These are phyloP conservation scores for Strobilomyces dryophilus DNA, from an alignment of 768 basidiomycete species.

Conservation along the genomic window DNA sequence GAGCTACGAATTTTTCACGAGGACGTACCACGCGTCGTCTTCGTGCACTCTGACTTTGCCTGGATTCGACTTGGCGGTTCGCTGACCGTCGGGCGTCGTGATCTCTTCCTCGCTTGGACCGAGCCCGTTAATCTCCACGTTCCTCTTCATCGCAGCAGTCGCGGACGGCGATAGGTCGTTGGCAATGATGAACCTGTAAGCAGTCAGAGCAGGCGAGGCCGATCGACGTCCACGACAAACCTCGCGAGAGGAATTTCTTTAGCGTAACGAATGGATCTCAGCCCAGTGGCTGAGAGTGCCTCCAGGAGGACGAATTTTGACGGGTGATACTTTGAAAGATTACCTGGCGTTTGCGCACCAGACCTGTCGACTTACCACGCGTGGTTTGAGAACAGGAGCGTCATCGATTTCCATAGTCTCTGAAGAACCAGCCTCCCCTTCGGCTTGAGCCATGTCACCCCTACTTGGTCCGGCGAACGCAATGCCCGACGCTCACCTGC, in stretches of 20 bases:
- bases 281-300: slow-evolving; percentile 92
- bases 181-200: slow-evolving; percentile 87
- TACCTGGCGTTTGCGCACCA: background rate
- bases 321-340: slow-evolving; percentile 42
- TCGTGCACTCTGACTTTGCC: slow-evolving; percentile 80
- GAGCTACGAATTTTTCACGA: background rate
- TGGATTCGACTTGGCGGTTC: slow-evolving; percentile 14
- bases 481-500: slow-evolving; percentile 35
- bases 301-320: slow-evolving; percentile 81
- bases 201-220: slow-evolving; percentile 6
- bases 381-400: slow-evolving; percentile 10
- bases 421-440: background rate
- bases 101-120: slow-evolving; percentile 31
- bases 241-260: slow-evolving; percentile 91
- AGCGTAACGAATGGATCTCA: slow-evolving; percentile 94
- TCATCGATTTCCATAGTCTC: slow-evolving; percentile 1
- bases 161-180: slow-evolving; percentile 89
- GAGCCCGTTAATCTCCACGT: slow-evolving; percentile 79
- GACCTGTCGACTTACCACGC: slow-evolving; percentile 19
- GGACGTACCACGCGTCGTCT: slow-evolving; percentile 85
- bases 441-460: slow-evolving; percentile 1
- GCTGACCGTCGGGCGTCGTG: slow-evolving; percentile 8
- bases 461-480: background rate
- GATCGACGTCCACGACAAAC: slow-evolving; percentile 40
- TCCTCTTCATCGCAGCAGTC: slow-evolving; percentile 79